These are phyloP conservation scores for Phytophthora citricola DNA, from an alignment of 352 stramenopile genomes.

Conservation along the genomic window DNA sequence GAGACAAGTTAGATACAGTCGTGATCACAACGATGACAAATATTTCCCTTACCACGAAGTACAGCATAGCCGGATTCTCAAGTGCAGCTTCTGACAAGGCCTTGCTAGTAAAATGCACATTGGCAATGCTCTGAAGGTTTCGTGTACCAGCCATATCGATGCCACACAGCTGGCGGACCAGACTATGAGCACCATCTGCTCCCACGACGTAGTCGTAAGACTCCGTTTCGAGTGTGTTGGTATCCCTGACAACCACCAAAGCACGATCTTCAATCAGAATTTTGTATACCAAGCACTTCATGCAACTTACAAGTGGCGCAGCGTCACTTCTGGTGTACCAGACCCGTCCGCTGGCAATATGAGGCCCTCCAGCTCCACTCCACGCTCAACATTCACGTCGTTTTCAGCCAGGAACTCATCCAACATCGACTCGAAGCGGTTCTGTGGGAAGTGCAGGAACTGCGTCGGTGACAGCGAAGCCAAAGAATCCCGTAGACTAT, in stretches of 20 bases:
- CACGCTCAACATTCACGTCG: constrained; percentile 59
- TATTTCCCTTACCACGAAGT: constrained; percentile 82
- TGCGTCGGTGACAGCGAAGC: constrained; percentile 71
- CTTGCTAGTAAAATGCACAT: constrained; percentile 94
- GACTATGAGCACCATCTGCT: constrained; percentile 91
- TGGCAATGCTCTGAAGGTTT: constrained; percentile 93
- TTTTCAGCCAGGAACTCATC: constrained; percentile 57
- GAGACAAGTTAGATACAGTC: constrained; percentile 8
- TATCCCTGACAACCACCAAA: constrained; percentile 35
- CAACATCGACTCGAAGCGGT: constrained; percentile 80
- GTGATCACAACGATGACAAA: not conserved
- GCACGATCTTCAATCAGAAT: constrained; percentile 7
- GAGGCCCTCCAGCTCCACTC: constrained; percentile 61
- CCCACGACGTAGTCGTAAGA: constrained; percentile 89
- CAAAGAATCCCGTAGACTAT: constrained; percentile 48
- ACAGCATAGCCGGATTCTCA: constrained; percentile 92
- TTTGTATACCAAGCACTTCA: not conserved
- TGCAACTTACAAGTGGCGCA: constrained; percentile 56
- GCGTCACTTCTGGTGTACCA: constrained; percentile 33
- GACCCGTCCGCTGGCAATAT: constrained; percentile 18
- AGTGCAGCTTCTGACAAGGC: constrained; percentile 57
- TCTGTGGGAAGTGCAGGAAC: constrained; percentile 88
- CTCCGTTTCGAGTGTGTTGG: constrained; percentile 45
- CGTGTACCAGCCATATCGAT: constrained; percentile 76
- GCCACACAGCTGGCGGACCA: constrained; percentile 69